phyloP scores from a whole-genome alignment of 805 yeast genomes.

The Phaffomyces opuntiae region DNA sequence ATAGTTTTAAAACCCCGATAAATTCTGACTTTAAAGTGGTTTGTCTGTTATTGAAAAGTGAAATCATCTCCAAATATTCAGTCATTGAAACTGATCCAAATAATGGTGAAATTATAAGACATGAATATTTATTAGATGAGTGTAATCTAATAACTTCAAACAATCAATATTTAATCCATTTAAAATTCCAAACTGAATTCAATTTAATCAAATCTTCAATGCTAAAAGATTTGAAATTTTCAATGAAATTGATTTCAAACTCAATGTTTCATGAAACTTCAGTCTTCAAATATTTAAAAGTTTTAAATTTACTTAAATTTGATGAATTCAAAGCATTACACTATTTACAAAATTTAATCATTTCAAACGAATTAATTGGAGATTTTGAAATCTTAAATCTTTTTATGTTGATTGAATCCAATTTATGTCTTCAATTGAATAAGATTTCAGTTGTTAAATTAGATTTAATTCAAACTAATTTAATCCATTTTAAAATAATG shows the following conservation, averaged over 20 bases:
- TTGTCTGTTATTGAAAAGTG: constrained; percentile 6
- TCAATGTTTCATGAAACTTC: constrained; percentile 1
- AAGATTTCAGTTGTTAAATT: constrained; percentile 1
- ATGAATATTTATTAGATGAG: constrained; percentile 6
- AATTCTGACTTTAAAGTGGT: background rate
- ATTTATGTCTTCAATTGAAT: constrained; percentile 1
- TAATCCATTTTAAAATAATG: background rate
- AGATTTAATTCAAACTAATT: background rate
- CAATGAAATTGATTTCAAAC: constrained; percentile 3
- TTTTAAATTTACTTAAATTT: background rate
- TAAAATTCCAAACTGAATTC: constrained; percentile 4
- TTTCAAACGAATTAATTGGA: background rate
- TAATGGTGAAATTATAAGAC: constrained; percentile 7
- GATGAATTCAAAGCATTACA: constrained; percentile 6
- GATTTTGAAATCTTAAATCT: constrained; percentile 4
- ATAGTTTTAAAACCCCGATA: background rate
- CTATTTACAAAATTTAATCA: constrained; percentile 1
- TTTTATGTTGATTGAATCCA: constrained; percentile 3
- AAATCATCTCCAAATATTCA: constrained; percentile 1
- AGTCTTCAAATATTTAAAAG: constrained; percentile 3
- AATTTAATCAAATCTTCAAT: background rate
- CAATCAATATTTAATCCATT: constrained; percentile 2
- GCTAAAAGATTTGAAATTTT: constrained; percentile 3
- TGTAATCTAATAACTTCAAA: constrained; percentile 20
- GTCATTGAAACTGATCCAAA: background rate